Conservation (phyloP, 768 basidiomycete genomes). For the Calocybe cyanea region DNA sequence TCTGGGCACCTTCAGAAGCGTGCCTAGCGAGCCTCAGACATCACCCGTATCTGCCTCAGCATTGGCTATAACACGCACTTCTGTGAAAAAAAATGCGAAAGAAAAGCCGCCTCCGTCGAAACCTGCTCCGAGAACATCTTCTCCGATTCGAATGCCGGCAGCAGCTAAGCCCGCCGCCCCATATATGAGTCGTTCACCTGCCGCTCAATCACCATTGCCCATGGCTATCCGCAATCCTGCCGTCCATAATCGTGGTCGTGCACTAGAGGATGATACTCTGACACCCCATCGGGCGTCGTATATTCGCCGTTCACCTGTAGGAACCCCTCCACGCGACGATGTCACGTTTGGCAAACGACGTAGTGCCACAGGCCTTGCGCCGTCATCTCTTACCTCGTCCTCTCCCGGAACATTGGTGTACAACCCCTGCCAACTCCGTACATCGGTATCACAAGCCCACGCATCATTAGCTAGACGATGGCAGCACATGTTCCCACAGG, state of each 20-base stretch:
- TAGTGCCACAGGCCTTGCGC: constrained; percentile 35
- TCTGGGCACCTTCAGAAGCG: constrained; percentile 70
- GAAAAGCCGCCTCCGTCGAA: constrained; percentile 11
- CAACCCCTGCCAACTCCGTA: constrained; percentile 67
- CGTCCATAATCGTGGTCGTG: constrained; percentile 38
- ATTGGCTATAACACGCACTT: constrained; percentile 26
- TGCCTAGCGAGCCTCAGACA: constrained; percentile 60
- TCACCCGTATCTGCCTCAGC: constrained; percentile 51
- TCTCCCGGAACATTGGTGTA: constrained; percentile 43
- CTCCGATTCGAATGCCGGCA: constrained; percentile 31
- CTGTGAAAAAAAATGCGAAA: background rate
- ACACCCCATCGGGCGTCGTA: constrained; percentile 43
- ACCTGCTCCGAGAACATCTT: constrained; percentile 16
- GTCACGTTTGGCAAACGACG: constrained; percentile 53
- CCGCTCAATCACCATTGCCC: constrained; percentile 35
- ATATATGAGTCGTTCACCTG: constrained; percentile 29
- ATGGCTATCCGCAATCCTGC: constrained; percentile 37
- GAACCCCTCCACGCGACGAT: constrained; percentile 72
- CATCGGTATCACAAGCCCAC: constrained; percentile 56
- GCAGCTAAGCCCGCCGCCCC: constrained; percentile 31
- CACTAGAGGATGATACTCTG: constrained; percentile 55
- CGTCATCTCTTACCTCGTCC: constrained; percentile 40
- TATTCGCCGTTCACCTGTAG: constrained; percentile 58
- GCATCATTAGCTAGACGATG: constrained; percentile 81
- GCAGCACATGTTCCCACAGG: constrained; percentile 81